Conservation (phyloP, 1,284 basidiomycete species). For the Pseudozyma pruni region DNA sequence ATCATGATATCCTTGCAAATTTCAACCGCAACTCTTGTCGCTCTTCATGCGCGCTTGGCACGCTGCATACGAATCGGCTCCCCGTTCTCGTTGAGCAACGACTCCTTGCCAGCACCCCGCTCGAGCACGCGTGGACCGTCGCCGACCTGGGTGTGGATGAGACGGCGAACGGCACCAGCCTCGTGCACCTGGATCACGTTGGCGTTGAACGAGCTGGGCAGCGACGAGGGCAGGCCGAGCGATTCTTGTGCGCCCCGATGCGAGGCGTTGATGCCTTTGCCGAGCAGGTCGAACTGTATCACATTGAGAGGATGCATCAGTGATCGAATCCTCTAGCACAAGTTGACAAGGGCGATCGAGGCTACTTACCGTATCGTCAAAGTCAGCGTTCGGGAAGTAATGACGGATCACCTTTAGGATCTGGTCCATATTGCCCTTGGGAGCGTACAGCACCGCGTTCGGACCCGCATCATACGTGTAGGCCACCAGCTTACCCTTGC, state of each 20-base stretch:
- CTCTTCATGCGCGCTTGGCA: slow-evolving; percentile 48
- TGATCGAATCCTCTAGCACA: too few relatives aligned
- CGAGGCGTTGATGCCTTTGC: slow-evolving; percentile 55
- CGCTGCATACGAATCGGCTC: slow-evolving; percentile 60
- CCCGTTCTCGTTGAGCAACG: slow-evolving; percentile 57
- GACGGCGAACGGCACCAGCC: slow-evolving; percentile 59
- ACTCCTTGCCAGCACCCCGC: slow-evolving; percentile 44
- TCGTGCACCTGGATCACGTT: slow-evolving; percentile 64
- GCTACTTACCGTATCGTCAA: slow-evolving; percentile 66
- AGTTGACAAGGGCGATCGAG: too few relatives aligned
- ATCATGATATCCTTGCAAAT: slow-evolving; percentile 15
- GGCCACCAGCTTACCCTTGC: slow-evolving; percentile 81
- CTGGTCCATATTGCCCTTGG: slow-evolving; percentile 69
- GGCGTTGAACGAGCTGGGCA: slow-evolving; percentile 58
- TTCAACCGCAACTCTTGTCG: background rate
- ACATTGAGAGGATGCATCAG: too few relatives aligned
- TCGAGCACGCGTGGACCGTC: slow-evolving; percentile 64
- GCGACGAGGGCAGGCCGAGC: slow-evolving; percentile 40
- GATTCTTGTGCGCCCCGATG: slow-evolving; percentile 57
- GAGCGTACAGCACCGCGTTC: slow-evolving; percentile 96
- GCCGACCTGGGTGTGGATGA: slow-evolving; percentile 67
- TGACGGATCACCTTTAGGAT: slow-evolving; percentile 61
- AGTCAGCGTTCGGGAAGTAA: slow-evolving; percentile 67
- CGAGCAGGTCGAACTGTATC: slow-evolving; percentile 58
- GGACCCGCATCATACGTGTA: slow-evolving; percentile 99